These are phyloP conservation scores for Penicillium manginii DNA, from an alignment of 495 filamentous ascomycete species.

Conservation along the genomic window DNA sequence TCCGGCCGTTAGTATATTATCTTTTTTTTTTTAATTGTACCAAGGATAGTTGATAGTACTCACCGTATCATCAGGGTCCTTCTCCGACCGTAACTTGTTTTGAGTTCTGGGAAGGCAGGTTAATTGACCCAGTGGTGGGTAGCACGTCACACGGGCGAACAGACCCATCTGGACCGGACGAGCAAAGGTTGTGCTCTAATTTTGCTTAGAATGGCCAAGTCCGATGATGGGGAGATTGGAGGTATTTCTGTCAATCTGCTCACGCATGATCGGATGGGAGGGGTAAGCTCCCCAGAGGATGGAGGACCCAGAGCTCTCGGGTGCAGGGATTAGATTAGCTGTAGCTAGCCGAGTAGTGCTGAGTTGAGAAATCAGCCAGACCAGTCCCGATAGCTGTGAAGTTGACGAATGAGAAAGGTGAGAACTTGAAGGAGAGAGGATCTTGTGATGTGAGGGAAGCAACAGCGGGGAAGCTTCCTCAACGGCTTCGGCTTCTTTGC, in stretches of 20 bases:
- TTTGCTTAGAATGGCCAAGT: conserved; percentile 8
- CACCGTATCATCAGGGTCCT: conserved; percentile 32
- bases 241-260: conserved; percentile 18
- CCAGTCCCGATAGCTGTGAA: neutral
- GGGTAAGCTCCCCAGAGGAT: conserved; percentile 11
- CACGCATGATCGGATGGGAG: conserved; percentile 26
- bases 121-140: conserved; percentile 72
- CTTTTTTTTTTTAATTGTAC: neutral
- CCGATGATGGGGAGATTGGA: conserved; percentile 32
- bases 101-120: conserved; percentile 55
- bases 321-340: conserved; percentile 10
- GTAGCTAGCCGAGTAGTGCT: neutral
- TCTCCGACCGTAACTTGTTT: conserved; percentile 25
- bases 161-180: conserved; percentile 52
- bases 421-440: conserved; percentile 8
- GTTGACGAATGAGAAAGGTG: conserved; percentile 9
- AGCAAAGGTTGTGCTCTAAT: conserved; percentile 35
- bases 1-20: conserved; percentile 2
- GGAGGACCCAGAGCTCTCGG: neutral
- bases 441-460: conserved; percentile 13
- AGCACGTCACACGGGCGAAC: conserved; percentile 56
- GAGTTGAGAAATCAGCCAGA: conserved; percentile 5
- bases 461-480: conserved; percentile 20
- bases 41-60: neutral
- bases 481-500: neutral